phyloP scores from a whole-genome alignment of 768 basidiomycete genomes.

The Trametes meyenii region DNA sequence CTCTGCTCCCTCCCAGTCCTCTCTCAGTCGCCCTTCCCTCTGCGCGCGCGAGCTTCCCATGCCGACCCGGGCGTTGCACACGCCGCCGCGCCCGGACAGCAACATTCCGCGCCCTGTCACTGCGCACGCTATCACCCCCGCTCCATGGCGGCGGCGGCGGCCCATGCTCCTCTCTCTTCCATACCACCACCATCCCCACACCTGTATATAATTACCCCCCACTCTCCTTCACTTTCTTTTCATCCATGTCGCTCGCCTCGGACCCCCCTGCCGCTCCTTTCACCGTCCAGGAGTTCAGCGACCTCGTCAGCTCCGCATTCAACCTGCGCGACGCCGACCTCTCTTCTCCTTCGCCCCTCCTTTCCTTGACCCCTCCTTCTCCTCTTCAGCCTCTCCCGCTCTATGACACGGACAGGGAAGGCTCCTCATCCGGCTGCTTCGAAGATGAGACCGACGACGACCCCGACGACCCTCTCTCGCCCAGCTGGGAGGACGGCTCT shows the following conservation, averaged over 20 bases:
- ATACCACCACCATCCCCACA: slow-evolving; percentile 19
- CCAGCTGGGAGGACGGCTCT: slow-evolving; percentile 6
- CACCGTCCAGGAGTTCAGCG: slow-evolving; percentile 32
- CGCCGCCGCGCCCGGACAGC: not conserved
- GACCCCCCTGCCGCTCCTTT: slow-evolving; percentile 23
- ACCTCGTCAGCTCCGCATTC: slow-evolving; percentile 33
- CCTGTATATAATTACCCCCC: slow-evolving; percentile 18
- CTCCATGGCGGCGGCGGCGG: not conserved
- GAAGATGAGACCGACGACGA: slow-evolving; percentile 23
- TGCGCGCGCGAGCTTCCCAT: not conserved
- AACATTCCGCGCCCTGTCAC: slow-evolving; percentile 16
- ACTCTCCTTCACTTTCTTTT: slow-evolving; percentile 14
- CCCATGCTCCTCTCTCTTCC: slow-evolving; percentile 13
- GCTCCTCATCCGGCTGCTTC: slow-evolving; percentile 19
- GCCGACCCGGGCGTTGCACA: not conserved
- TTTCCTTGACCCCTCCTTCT: slow-evolving; percentile 18
- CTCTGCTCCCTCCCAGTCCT: no score
- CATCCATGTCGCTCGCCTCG: slow-evolving; percentile 18
- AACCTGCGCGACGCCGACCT: slow-evolving; percentile 18
- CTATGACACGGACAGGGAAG: not conserved
- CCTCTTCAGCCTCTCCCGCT: slow-evolving; percentile 1
- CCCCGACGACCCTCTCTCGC: not conserved
- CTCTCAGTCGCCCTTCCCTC: slow-evolving; percentile 13
- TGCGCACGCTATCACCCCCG: slow-evolving; percentile 3
- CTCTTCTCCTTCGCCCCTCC: slow-evolving; percentile 2